These are phyloP conservation scores for Epichloe sp. DNA, from an alignment of 2,329 filamentous ascomycete species.

Conservation along the genomic window DNA sequence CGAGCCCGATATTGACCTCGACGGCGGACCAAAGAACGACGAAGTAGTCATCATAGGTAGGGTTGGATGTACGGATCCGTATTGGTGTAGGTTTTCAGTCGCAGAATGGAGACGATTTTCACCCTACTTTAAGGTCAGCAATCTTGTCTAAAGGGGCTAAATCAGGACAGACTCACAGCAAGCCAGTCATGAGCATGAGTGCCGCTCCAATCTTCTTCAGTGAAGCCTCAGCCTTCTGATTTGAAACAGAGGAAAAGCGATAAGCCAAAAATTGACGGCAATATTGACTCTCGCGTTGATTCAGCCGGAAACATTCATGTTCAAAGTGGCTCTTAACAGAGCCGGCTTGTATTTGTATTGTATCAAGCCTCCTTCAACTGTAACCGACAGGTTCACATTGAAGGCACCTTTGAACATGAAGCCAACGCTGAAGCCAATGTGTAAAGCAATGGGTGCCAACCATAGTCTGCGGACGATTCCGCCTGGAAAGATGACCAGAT, in stretches of 20 bases:
- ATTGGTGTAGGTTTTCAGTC: too few relatives aligned
- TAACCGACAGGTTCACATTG: background rate
- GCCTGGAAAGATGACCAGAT: conserved; percentile 3
- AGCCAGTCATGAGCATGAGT: conserved; percentile 4
- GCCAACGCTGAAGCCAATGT: background rate
- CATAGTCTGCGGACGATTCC: background rate
- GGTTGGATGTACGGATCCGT: too few relatives aligned
- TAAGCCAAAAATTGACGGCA: conserved; percentile 1
- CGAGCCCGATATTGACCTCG: too few relatives aligned
- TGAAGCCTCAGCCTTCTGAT: conserved; percentile 2
- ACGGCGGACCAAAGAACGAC: too few relatives aligned
- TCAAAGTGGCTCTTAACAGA: background rate
- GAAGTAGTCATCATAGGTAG: too few relatives aligned
- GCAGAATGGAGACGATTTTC: too few relatives aligned
- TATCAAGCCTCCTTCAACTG: background rate
- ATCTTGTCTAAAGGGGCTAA: too few relatives aligned
- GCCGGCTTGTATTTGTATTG: background rate
- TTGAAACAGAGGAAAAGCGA: conserved; percentile 1
- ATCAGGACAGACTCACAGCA: background rate
- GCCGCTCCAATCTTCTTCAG: conserved; percentile 3
- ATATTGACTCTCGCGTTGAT: background rate
- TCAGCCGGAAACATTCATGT: background rate
- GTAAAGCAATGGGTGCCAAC: conserved; percentile 1
- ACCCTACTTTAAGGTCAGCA: too few relatives aligned
- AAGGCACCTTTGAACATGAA: background rate